These are phyloP conservation scores for Ogataea pini DNA, from an alignment of 805 yeast genomes.

Conservation along the genomic window DNA sequence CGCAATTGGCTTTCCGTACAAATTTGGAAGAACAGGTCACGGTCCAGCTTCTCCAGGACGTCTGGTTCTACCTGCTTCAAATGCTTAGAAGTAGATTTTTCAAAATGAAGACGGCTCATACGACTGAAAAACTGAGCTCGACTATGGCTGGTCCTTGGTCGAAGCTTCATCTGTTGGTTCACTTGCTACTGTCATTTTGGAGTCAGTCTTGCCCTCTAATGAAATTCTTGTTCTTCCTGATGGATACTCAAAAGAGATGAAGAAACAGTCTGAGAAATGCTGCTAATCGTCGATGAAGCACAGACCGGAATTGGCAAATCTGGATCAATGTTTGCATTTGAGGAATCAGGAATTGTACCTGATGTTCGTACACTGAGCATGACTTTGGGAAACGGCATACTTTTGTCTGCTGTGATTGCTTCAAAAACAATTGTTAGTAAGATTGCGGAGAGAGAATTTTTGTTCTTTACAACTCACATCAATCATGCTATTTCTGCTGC, in stretches of 20 bases:
- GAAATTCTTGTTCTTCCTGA: constrained; percentile 48
- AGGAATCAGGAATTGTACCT: constrained; percentile 34
- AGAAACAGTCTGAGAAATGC: constrained; percentile 37
- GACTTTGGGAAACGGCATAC: constrained; percentile 36
- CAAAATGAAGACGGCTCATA: constrained; percentile 31
- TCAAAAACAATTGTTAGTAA: constrained; percentile 26
- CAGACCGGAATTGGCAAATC: constrained; percentile 57
- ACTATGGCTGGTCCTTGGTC: constrained; percentile 30
- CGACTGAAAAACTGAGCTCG: constrained; percentile 33
- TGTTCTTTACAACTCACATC: constrained; percentile 34
- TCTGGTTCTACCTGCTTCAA: constrained; percentile 31
- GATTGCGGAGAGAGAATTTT: constrained; percentile 24
- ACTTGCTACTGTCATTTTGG: constrained; percentile 51
- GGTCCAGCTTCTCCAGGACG: constrained; percentile 33
- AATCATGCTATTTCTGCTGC: constrained; percentile 34
- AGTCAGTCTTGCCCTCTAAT: constrained; percentile 55
- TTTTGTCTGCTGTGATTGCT: constrained; percentile 35
- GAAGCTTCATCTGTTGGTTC: constrained; percentile 38
- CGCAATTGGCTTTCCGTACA: constrained; percentile 29
- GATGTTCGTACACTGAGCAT: constrained; percentile 37
- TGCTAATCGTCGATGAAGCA: constrained; percentile 55
- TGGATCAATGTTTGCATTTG: constrained; percentile 47
- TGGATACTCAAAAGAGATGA: constrained; percentile 33
- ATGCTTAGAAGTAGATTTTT: constrained; percentile 31
- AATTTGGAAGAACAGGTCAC: constrained; percentile 31